A percentile compares a stretch with the other conserved stretches of the same genome.
These are phyloP conservation scores for Fusarium sp. DNA, from an alignment of 2,329 filamentous ascomycete species.

Conservation along the genomic window DNA sequence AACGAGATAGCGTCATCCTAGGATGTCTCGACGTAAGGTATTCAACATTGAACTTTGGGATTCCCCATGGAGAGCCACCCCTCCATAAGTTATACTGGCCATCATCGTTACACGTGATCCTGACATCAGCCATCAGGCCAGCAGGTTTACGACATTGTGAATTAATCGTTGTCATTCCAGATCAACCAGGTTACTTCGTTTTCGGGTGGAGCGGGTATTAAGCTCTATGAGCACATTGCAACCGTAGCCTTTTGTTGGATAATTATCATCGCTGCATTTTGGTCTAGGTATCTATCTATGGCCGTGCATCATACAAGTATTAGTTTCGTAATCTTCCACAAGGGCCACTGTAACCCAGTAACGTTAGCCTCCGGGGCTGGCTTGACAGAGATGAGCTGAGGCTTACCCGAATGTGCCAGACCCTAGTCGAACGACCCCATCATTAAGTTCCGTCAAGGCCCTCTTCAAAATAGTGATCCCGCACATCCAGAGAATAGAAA, in stretches of 20 bases:
- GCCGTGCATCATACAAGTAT: conserved; percentile 30
- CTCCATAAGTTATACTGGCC: conserved; percentile 4
- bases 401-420: conserved; percentile 5
- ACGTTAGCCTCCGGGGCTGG: conserved; percentile 5
- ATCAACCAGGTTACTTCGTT: conserved; percentile 10
- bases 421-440: conserved; percentile 18
- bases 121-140: conserved; percentile 27
- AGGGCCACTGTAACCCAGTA: conserved; percentile 7
- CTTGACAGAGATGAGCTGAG: conserved; percentile 19
- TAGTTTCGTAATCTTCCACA: conserved; percentile 27
- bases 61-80: conserved; percentile 5
- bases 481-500: conserved; percentile 14
- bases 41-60: conserved; percentile 6
- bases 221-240: conserved; percentile 14
- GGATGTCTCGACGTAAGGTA: conserved; percentile 11
- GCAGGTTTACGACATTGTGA: conserved; percentile 6
- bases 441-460: conserved; percentile 19
- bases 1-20: conserved; percentile 40
- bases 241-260: background rate
- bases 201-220: conserved; percentile 1
- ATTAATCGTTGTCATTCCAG: conserved; percentile 26
- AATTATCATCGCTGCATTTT: conserved; percentile 20
- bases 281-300: conserved; percentile 28
- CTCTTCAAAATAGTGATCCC: conserved; percentile 20
- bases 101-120: conserved; percentile 31